These are phyloP conservation scores for Exserohilum rostratum DNA, from an alignment of 2,329 filamentous ascomycete genomes.

Conservation along the genomic window DNA sequence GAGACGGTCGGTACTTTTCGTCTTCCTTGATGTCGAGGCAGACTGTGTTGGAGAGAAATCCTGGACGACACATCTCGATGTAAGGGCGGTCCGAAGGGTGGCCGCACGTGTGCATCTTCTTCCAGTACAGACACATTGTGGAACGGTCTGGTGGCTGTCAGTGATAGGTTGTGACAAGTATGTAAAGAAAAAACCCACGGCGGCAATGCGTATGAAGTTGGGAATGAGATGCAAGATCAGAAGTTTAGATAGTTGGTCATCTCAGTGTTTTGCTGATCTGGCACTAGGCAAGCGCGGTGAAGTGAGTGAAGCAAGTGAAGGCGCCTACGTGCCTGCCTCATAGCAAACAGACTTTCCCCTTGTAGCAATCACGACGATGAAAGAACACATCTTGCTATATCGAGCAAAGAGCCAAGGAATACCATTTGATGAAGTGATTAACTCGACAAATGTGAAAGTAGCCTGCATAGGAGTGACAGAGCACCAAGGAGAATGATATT, in stretches of 20 bases:
- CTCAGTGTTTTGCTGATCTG: not conserved
- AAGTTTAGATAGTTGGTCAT: not conserved
- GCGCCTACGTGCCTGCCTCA: no score
- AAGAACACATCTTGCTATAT: not conserved
- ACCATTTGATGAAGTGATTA: no score
- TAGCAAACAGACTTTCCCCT: not conserved
- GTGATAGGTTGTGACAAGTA: not conserved
- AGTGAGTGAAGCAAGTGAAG: not conserved
- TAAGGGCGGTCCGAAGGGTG: slow-evolving; percentile 28
- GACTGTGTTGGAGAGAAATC: slow-evolving; percentile 28
- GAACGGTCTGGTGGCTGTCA: not conserved
- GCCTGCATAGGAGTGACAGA: not conserved
- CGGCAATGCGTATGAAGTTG: not conserved
- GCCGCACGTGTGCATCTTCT: slow-evolving; percentile 30
- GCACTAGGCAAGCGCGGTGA: not conserved
- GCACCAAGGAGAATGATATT: slow-evolving; percentile 9
- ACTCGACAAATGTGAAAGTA: no score
- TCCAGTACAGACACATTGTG: slow-evolving; percentile 36
- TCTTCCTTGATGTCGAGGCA: slow-evolving; percentile 23
- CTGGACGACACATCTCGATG: slow-evolving; percentile 31
- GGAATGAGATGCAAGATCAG: not conserved
- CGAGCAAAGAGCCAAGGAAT: not conserved
- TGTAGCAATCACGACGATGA: not conserved
- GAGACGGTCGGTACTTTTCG: slow-evolving; percentile 14
- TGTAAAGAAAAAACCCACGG: not conserved